Evolutionary conservation across 345 rosid species (phyloP).

Genomic region (Barbarea vulgaris): DNA sequence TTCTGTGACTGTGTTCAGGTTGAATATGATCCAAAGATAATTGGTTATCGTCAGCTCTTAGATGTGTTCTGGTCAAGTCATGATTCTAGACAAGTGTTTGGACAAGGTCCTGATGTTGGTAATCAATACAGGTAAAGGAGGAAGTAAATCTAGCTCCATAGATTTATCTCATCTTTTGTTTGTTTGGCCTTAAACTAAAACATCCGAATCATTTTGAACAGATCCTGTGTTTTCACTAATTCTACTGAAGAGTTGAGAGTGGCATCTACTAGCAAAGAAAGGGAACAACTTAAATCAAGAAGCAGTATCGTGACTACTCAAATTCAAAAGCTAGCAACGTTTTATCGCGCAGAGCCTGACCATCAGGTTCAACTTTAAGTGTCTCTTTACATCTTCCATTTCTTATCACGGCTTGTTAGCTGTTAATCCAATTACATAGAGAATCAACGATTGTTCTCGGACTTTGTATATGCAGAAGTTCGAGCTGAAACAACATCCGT

Average conservation of each 20-base stretch:
- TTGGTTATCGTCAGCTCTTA: conserved; percentile 68
- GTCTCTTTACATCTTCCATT: neutral
- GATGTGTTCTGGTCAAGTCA: conserved; percentile 93
- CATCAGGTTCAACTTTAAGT: conserved; percentile 67
- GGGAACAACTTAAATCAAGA: conserved; percentile 74
- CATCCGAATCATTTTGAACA: conserved; percentile 30
- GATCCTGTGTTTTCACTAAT: conserved; percentile 83
- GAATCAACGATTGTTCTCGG: neutral
- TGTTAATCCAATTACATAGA: neutral
- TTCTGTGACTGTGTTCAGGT: conserved; percentile 50
- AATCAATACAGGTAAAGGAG: conserved; percentile 74
- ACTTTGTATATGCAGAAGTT: conserved; percentile 61
- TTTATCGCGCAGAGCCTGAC: conserved; percentile 89
- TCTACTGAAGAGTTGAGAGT: conserved; percentile 79
- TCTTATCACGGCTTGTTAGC: neutral
- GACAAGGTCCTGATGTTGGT: conserved; percentile 99
- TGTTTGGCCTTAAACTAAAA: neutral
- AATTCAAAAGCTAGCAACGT: conserved; percentile 62
- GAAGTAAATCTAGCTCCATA: neutral
- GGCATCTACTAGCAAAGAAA: conserved; percentile 78
- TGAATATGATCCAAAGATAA: conserved; percentile 75
- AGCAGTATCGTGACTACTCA: conserved; percentile 82
- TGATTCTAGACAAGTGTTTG: conserved; percentile 90
- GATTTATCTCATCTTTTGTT: neutral
- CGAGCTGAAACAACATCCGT: conserved; percentile 79